phyloP scores from a whole-genome alignment of 2,329 filamentous ascomycete genomes.

The Teratosphaeriaceae sp. region DNA sequence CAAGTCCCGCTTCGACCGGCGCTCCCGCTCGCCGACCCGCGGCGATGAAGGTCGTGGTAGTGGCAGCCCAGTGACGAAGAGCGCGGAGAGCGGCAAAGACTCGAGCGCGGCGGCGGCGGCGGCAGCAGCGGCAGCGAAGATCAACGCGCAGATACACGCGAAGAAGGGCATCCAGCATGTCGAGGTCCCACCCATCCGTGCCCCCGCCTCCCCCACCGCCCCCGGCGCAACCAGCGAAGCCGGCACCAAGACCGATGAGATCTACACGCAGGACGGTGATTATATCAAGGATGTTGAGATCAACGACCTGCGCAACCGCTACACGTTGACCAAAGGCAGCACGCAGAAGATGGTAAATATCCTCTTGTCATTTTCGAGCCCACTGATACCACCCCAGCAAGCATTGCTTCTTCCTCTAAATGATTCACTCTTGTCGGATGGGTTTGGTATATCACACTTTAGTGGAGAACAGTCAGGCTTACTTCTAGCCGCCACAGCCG shows the following conservation, averaged over 20 bases:
- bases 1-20: constrained; percentile 78
- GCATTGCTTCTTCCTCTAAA: constrained; percentile 26
- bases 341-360: constrained; percentile 99
- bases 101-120: constrained; percentile 55
- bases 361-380: constrained; percentile 40
- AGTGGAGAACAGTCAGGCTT: constrained; percentile 38
- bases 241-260: constrained; percentile 69
- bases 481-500: constrained; percentile 35
- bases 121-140: constrained; percentile 62
- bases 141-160: constrained; percentile 35
- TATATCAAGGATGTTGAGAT: constrained; percentile 99
- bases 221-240: constrained; percentile 44
- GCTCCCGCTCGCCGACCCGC: constrained; percentile 58
- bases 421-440: constrained; percentile 9
- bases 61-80: constrained; percentile 64
- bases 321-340: constrained; percentile 91
- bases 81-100: constrained; percentile 46
- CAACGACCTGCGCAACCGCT: constrained; percentile 94
- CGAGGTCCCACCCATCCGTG: constrained; percentile 74
- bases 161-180: constrained; percentile 80
- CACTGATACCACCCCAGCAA: constrained; percentile 55
- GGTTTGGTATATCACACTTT: constrained; percentile 25
- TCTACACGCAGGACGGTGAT: constrained; percentile 94
- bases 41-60: constrained; percentile 67
- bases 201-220: constrained; percentile 36